phyloP scores from a whole-genome alignment of 805 yeast species.

The Candida railenensis region DNA sequence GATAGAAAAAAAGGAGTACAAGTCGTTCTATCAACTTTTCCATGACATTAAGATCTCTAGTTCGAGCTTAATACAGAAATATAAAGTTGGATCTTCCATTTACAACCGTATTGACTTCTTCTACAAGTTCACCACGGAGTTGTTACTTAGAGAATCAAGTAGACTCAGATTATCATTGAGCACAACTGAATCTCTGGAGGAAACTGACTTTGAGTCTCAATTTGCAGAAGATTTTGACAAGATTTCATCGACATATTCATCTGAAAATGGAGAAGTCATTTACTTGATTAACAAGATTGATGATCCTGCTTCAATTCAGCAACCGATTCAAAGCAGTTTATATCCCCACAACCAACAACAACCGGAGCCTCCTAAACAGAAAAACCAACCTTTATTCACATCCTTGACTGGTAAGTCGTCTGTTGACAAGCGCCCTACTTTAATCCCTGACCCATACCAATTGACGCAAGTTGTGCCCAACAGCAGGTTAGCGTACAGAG shows the following conservation, averaged over 20 bases:
- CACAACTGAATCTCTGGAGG: slow-evolving; percentile 8
- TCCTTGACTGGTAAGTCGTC: slow-evolving; percentile 67
- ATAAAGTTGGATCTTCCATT: slow-evolving; percentile 46
- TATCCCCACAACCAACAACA: slow-evolving; percentile 25
- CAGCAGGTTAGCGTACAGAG: slow-evolving; percentile 18
- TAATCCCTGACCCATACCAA: slow-evolving; percentile 65
- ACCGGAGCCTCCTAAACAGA: slow-evolving; percentile 42
- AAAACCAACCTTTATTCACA: slow-evolving; percentile 77
- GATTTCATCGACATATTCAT: slow-evolving; percentile 51
- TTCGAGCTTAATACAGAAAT: slow-evolving; percentile 44
- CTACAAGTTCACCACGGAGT: slow-evolving; percentile 60
- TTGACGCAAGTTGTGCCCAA: slow-evolving; percentile 67
- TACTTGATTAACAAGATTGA: slow-evolving; percentile 31
- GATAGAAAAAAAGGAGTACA: slow-evolving; percentile 38
- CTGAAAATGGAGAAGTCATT: slow-evolving; percentile 61
- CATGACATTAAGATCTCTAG: slow-evolving; percentile 67
- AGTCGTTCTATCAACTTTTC: slow-evolving; percentile 52
- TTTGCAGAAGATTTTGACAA: slow-evolving; percentile 59
- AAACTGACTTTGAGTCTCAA: slow-evolving; percentile 38
- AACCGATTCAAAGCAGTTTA: slow-evolving; percentile 21
- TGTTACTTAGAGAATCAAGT: slow-evolving; percentile 60
- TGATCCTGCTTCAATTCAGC: slow-evolving; percentile 16
- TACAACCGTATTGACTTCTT: slow-evolving; percentile 61
- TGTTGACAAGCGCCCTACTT: slow-evolving; percentile 71
- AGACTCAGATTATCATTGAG: slow-evolving; percentile 34